A percentile compares a stretch with the other conserved stretches of the same genome.
Evolutionary conservation across 164 flowering plant species (phyloP).

Genomic region (Tetrastigma voinierianum): DNA sequence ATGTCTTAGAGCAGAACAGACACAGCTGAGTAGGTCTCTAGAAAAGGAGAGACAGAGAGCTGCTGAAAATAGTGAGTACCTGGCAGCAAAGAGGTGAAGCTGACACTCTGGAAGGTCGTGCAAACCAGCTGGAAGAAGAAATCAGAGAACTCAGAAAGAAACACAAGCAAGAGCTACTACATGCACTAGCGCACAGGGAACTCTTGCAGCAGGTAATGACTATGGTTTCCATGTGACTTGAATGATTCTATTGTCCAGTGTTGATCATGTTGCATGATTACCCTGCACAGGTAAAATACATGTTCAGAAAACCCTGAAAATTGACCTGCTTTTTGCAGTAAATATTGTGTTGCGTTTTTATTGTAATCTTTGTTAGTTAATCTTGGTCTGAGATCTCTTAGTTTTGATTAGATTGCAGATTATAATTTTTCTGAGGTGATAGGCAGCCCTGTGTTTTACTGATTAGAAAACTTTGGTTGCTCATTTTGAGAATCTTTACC

Average conservation of each 20-base stretch:
- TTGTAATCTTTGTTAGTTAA: no score
- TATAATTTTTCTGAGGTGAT: no score
- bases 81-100: constrained; percentile 93
- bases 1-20: constrained; percentile 94
- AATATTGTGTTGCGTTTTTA: no score
- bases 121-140: constrained; percentile 84
- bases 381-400: no score
- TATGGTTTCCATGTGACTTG: background rate
- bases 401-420: no score
- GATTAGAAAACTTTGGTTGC: no score
- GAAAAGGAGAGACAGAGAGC: constrained; percentile 99
- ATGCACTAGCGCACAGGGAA: constrained; percentile 61
- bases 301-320: no score
- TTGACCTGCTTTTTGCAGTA: no score
- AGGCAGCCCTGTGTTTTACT: no score
- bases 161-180: constrained; percentile 78
- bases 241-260: background rate
- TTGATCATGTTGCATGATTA: background rate
- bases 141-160: constrained; percentile 73
- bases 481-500: no score
- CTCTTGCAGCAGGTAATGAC: constrained; percentile 72
- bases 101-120: constrained; percentile 91
- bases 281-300: background rate
- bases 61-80: constrained; percentile 90
- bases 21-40: constrained; percentile 80